Base-by-base conservation (phyloP, 495 filamentous ascomycete genomes). In the Rostrohypoxylon terebratum region DNA sequence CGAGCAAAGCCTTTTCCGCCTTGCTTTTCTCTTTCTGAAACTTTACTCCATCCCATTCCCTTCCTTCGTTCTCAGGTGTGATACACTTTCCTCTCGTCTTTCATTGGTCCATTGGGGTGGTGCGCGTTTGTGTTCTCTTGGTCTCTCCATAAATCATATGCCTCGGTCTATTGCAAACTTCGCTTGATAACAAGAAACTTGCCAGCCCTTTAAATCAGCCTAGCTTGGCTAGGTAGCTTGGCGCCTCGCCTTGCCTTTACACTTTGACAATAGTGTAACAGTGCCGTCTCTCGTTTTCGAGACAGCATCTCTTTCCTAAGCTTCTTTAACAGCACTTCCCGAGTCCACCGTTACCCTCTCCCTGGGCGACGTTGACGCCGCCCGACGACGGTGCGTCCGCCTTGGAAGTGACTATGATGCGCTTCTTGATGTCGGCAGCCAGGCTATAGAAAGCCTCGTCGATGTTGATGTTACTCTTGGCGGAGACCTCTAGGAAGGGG, bases 401-500 rank as follows among this genome's bases (percentile, higher is more conserved):
- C 83, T 94, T 94, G 65, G 91, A 89, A 42, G 90, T 97, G 77
- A 94, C 93, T 78, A 94, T 91, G 76, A 95, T 91, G 65, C 92
- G 85, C 85, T 97, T 98, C 89, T 99, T 99, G 84, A 99, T 99
- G 80, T 98, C 96, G 58, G 91, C 87, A 16, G 96, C 96, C 66
- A 99, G 90, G 81, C 86, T 93, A 81, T 95, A 98, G 81, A 99
- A 99, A 2, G 96, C 96, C 86, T 98, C 94, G 82, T 99, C 96
- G 72, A 99, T 95, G 83, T 98, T 99, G 89, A 96, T 97, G 83
- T 98, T 98, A 84, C 92, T 93, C 86, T 98, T 98, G 61, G 96
- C 96, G 20, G 93, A 97, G 48, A 99, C 96, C 79, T 99, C 96
- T 79, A 99, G 90, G 84, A 99, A 99, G 4, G 96, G 96, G 68